These are phyloP conservation scores for Teratosphaeria viscida DNA, from an alignment of 2,329 filamentous ascomycete species.

Conservation along the genomic window DNA sequence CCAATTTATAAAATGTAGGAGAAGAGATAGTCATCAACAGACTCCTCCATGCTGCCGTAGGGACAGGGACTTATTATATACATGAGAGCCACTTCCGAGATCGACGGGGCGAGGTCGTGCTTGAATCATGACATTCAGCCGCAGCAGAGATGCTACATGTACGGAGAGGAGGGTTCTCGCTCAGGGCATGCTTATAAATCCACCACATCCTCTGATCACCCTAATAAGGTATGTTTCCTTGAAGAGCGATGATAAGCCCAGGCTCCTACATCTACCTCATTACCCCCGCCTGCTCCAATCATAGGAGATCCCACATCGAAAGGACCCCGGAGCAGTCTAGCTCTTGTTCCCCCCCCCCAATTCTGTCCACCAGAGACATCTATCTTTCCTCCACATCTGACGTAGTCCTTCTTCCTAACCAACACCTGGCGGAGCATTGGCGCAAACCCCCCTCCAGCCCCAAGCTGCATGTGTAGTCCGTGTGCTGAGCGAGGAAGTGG, in stretches of 20 bases:
- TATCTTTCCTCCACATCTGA: too few species aligned
- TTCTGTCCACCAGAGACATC: too few species aligned
- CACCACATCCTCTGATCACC: neutral
- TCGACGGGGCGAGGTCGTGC: neutral
- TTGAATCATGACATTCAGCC: neutral
- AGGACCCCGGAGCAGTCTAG: too few species aligned
- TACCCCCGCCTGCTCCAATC: neutral
- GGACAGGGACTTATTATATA: neutral
- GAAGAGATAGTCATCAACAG: too few species aligned
- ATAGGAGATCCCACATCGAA: neutral
- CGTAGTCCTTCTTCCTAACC: too few species aligned
- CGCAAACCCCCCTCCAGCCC: too few species aligned
- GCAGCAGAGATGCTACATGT: neutral
- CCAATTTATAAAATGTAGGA: too few species aligned
- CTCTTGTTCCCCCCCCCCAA: too few species aligned
- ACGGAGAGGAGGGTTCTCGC: neutral
- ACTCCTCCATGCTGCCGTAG: neutral
- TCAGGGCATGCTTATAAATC: neutral
- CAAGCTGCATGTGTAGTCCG: too few species aligned
- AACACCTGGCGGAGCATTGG: too few species aligned
- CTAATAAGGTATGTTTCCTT: neutral
- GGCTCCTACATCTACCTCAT: neutral
- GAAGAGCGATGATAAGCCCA: neutral
- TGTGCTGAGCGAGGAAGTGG: neutral
- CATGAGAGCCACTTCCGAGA: neutral